A percentile compares a stretch with the other conserved stretches of the same genome.
Evolutionary conservation across 23 red algal genomes (phyloP).

Genomic region (Rhodosorus marinus): DNA sequence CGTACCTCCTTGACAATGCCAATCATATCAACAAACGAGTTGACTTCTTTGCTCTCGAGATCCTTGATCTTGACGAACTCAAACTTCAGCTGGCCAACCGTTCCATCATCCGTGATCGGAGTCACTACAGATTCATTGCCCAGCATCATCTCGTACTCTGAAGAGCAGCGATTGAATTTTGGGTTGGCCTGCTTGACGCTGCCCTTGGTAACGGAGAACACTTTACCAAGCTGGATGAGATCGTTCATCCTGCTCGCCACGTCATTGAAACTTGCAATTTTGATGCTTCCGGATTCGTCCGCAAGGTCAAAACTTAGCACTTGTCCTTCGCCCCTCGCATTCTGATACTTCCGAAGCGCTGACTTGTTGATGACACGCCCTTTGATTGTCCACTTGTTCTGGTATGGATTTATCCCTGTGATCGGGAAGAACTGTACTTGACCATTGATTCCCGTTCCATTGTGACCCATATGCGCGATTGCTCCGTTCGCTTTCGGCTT

Average conservation of each 20-base stretch:
- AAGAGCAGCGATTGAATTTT: slow-evolving; percentile 61
- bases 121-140: slow-evolving; percentile 48
- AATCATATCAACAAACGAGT: slow-evolving; percentile 58
- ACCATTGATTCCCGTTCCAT: slow-evolving; percentile 7
- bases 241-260: slow-evolving; percentile 23
- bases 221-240: slow-evolving; percentile 38
- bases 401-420: slow-evolving; percentile 66
- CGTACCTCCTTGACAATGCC: slow-evolving; percentile 45
- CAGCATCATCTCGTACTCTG: slow-evolving; percentile 80
- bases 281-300: slow-evolving; percentile 63
- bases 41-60: slow-evolving; percentile 33
- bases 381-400: slow-evolving; percentile 74
- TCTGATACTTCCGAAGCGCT: slow-evolving; percentile 68
- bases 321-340: slow-evolving; percentile 52
- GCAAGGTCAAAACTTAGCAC: slow-evolving; percentile 90
- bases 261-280: slow-evolving; percentile 57
- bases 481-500: neutral
- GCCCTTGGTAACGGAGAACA: slow-evolving; percentile 54
- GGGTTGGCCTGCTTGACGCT: slow-evolving; percentile 72
- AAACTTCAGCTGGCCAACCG: slow-evolving; percentile 50
- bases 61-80: slow-evolving; percentile 76
- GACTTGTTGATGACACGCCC: slow-evolving; percentile 61
- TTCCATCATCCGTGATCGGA: slow-evolving; percentile 33
- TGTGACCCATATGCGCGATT: slow-evolving; percentile 1
- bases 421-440: slow-evolving; percentile 38